A percentile compares a stretch with the other conserved stretches of the same genome.
Conservation (phyloP, 2,329 filamentous ascomycete genomes). For the Fonsecaea multimorphosa region DNA sequence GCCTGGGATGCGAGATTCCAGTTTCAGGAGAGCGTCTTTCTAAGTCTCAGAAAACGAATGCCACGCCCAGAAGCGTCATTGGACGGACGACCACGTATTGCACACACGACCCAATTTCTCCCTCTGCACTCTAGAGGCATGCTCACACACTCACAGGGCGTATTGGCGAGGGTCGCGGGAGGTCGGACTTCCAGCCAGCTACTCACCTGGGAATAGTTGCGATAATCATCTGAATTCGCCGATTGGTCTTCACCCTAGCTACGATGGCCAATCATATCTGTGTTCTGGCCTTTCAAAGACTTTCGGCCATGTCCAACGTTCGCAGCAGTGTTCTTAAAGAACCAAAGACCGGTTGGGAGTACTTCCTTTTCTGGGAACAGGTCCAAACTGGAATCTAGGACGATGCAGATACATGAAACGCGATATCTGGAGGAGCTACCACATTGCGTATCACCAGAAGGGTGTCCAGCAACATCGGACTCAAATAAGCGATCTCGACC, state of each 20-base stretch:
- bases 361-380: constrained; percentile 7
- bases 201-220: not conserved
- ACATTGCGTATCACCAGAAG: constrained; percentile 17
- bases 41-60: too few species aligned
- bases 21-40: not conserved
- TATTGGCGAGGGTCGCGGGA: not conserved
- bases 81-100: not conserved
- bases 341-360: not conserved
- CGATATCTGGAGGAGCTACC: constrained; percentile 13
- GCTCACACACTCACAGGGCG: not conserved
- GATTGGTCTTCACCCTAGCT: not conserved
- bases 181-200: not conserved
- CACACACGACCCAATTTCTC: not conserved
- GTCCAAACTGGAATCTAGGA: not conserved
- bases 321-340: not conserved
- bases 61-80: not conserved
- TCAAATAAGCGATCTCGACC: not conserved
- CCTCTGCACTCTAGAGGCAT: not conserved
- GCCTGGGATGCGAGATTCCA: not conserved
- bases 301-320: not conserved
- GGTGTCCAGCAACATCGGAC: not conserved
- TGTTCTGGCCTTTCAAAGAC: not conserved
- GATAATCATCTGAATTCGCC: not conserved
- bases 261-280: not conserved
- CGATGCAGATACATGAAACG: not conserved